Evolutionary conservation across 2,329 filamentous ascomycete genomes (phyloP), one percentile per base, ranked within the genome.

Genomic region (Colletotrichum filicis): DNA sequence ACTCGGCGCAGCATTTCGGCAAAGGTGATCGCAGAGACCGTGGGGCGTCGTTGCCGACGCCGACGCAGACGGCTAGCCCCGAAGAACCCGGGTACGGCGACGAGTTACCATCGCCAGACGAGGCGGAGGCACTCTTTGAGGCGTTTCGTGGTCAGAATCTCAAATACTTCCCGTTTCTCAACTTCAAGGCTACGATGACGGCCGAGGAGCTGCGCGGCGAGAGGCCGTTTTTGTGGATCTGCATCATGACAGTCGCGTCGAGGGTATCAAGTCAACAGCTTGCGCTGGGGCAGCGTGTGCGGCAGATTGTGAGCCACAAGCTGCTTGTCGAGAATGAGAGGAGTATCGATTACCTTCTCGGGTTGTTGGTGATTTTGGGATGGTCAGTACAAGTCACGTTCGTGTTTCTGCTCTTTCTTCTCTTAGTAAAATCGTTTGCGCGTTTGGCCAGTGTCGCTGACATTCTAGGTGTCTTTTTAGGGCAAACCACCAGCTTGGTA

Each of bases 141-240:
- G 69, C 37, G 12, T 80, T 80, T 37, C 66, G 71, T 42, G 76
- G 74, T 7, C 64, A 76, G 30, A 79, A 80, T 35, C 65, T 82
- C 6, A 74, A 69, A 55, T 70, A 75, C 14, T 76, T 83, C 6
- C 82, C 82, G 0, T 77, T 79, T 37, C 55, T 80, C 22, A 66
- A 78, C 58, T 73, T 81, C 30, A 75, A 75, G 7, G 32, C 16
- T 1, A 71, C 69, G 4, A 72, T 76, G 19, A 65, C 55, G 26
- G 70, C 79, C 7, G 66, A 63, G 6, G 75, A 78, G 58, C 68
- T 85, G 2, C 79, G 79, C 16, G 64, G 74, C 7, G 75, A 82
- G 16, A 77, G 79, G 57, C 83, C 83, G 1, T 84, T 84, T 32
- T 71, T 83, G 9, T 85, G 83, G 82, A 70, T 82, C 22, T 80